Conservation (phyloP, 2,329 filamentous ascomycete species). For the Aspergillus puulaauensis region DNA sequence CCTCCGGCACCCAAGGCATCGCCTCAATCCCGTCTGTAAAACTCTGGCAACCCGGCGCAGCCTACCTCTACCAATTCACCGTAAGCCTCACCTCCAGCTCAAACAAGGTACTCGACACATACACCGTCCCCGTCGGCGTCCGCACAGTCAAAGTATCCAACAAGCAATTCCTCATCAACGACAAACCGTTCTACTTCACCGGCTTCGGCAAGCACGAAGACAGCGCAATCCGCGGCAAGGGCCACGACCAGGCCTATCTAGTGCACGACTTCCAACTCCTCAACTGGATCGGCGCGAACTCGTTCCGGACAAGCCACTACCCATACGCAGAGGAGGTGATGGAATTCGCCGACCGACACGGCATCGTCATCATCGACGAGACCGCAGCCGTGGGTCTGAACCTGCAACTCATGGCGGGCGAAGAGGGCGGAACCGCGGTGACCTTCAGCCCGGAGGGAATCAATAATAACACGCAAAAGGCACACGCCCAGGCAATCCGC, state of each 20-base stretch:
- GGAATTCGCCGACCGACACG: neutral
- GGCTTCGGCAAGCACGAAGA: constrained; percentile 4
- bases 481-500: neutral
- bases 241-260: constrained; percentile 31
- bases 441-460: neutral
- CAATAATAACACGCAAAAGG: neutral
- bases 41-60: neutral
- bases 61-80: neutral
- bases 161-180: neutral
- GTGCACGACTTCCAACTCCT: constrained; percentile 32
- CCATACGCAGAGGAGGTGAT: constrained; percentile 23
- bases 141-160: neutral
- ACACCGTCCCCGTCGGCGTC: neutral
- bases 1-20: constrained; percentile 1
- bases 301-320: constrained; percentile 32
- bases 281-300: constrained; percentile 32
- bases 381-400: neutral
- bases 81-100: neutral
- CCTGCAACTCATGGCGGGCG: neutral
- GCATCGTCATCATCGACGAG: neutral
- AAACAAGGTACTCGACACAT: neutral
- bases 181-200: neutral
- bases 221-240: constrained; percentile 8
- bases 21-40: neutral
- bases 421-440: too few species aligned